A percentile compares a stretch with the other conserved stretches of the same genome.
Evolutionary conservation across 192 early-diverging fungal species (phyloP).

Genomic region (Coemansia sp.): DNA sequence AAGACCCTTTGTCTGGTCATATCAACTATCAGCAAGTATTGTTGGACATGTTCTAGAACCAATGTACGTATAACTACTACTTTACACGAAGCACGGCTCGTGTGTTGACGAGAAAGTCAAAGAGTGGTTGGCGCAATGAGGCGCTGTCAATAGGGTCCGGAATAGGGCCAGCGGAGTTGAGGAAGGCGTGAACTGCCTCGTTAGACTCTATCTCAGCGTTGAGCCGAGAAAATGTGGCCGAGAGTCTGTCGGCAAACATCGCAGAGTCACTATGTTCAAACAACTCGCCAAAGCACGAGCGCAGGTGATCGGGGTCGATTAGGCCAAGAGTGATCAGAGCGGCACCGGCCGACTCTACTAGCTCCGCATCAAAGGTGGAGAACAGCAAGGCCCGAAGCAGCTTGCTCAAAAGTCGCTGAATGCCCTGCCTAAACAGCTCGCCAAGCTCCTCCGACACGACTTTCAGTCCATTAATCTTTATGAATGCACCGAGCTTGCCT

Average conservation of each 20-base stretch:
- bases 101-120: constrained; percentile 52
- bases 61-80: constrained; percentile 10
- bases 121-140: constrained; percentile 46
- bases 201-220: constrained; percentile 35
- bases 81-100: constrained; percentile 51
- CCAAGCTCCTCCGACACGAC: constrained; percentile 21
- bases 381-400: constrained; percentile 42
- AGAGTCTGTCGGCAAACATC: constrained; percentile 40
- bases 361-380: constrained; percentile 48
- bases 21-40: not conserved
- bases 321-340: constrained; percentile 48
- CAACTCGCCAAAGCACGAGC: constrained; percentile 41
- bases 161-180: constrained; percentile 25
- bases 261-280: constrained; percentile 28
- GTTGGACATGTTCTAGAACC: constrained; percentile 2
- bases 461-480: constrained; percentile 36
- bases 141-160: constrained; percentile 47
- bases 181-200: constrained; percentile 27
- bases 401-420: constrained; percentile 43
- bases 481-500: constrained; percentile 50
- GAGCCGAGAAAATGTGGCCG: constrained; percentile 41
- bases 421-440: constrained; percentile 25
- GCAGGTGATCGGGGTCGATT: constrained; percentile 42
- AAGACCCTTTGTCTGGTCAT: constrained; percentile 1
- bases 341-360: constrained; percentile 50